These are phyloP conservation scores for Solanum paucissectum DNA, from an alignment of 257 asterid species.

Conservation along the genomic window DNA sequence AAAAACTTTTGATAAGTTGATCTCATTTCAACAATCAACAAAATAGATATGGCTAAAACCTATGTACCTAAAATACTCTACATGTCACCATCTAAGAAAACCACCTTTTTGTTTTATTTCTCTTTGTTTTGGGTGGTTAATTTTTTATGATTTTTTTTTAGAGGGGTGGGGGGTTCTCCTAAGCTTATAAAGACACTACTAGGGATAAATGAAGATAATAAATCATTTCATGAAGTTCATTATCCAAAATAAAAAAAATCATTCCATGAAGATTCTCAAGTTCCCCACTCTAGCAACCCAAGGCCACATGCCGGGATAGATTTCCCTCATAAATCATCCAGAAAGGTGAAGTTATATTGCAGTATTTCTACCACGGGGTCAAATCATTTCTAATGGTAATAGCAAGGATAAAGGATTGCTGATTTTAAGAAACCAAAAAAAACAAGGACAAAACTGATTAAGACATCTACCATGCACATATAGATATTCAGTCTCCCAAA, in stretches of 20 bases:
- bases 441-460: background rate
- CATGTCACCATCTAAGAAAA: background rate
- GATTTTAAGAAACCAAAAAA: background rate
- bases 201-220: background rate
- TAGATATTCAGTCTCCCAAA: background rate
- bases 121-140: background rate
- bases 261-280: background rate
- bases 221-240: background rate
- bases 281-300: background rate
- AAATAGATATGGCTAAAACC: background rate
- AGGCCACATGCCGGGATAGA: background rate
- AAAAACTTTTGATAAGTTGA: background rate
- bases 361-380: background rate
- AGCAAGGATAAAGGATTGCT: background rate
- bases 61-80: background rate
- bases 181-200: background rate
- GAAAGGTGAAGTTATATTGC: background rate
- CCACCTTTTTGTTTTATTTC: background rate
- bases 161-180: background rate
- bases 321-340: background rate
- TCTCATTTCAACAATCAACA: background rate
- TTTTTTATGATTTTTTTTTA: background rate
- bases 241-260: background rate
- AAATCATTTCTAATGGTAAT: background rate
- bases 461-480: background rate